Conservation (phyloP, 2,329 filamentous ascomycete genomes). For the Colletotrichum godetiae region DNA sequence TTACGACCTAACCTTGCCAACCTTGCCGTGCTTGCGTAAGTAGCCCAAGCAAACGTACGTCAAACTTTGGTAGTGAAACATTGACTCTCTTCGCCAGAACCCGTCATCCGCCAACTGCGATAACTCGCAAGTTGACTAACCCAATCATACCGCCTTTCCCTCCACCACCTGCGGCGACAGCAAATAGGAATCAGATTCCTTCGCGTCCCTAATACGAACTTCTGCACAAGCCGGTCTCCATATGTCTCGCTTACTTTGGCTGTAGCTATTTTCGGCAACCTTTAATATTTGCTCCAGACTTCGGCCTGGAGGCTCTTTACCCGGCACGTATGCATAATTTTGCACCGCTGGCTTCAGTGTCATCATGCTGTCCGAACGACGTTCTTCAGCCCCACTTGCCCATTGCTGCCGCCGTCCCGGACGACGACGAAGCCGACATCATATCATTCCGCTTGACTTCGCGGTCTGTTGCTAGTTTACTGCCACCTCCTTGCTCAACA, state of each 20-base stretch:
- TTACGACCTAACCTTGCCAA: neutral
- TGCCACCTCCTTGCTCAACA: neutral
- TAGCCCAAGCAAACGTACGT: neutral
- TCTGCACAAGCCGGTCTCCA: slow-evolving; percentile 20
- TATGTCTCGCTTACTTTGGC: neutral
- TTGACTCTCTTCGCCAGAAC: neutral
- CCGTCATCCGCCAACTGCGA: neutral
- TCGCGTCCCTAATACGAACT: slow-evolving; percentile 28
- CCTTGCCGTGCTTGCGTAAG: neutral
- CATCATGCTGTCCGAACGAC: neutral
- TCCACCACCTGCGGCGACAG: neutral
- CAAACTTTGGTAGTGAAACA: slow-evolving; percentile 2
- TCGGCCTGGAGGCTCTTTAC: neutral
- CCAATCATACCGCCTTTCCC: slow-evolving; percentile 8
- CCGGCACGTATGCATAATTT: neutral
- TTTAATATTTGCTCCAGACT: neutral
- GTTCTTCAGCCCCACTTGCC: neutral
- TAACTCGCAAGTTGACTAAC: neutral
- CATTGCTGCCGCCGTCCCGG: neutral
- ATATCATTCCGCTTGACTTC: neutral
- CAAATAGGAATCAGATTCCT: slow-evolving; percentile 20
- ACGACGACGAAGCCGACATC: neutral
- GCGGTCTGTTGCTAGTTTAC: neutral
- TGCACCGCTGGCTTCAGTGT: neutral
- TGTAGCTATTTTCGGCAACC: slow-evolving; percentile 29